phyloP scores from a whole-genome alignment of 2,329 filamentous ascomycete species.

The Aspergillus glaucus region DNA sequence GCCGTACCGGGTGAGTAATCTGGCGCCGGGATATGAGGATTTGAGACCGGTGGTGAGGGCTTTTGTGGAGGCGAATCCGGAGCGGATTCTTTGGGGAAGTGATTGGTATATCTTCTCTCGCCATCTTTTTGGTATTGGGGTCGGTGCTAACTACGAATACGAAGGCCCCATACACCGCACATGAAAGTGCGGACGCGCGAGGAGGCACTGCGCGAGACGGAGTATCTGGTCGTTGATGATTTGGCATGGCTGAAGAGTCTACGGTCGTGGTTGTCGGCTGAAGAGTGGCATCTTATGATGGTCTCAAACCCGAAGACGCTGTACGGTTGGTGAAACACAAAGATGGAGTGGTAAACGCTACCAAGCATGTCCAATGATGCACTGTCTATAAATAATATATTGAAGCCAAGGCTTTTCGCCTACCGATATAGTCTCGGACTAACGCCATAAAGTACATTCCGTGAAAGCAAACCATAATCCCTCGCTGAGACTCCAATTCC shows the following conservation, averaged over 20 bases:
- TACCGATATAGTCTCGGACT: no score
- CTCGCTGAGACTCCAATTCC: no score
- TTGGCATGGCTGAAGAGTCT: slow-evolving; percentile 21
- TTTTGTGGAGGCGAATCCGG: slow-evolving; percentile 27
- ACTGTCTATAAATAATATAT: no score
- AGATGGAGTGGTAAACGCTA: no score
- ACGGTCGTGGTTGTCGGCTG: slow-evolving; percentile 17
- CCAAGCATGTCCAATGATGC: no score
- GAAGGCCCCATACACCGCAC: slow-evolving; percentile 32
- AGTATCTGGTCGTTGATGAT: slow-evolving; percentile 21
- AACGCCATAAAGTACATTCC: no score
- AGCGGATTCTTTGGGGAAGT: slow-evolving; percentile 32
- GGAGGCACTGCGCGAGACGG: slow-evolving; percentile 28
- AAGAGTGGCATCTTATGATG: slow-evolving; percentile 20
- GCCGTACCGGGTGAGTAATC: slow-evolving; percentile 29
- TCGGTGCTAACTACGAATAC: slow-evolving; percentile 1
- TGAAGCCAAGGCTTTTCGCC: no score
- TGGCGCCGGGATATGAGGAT: slow-evolving; percentile 27
- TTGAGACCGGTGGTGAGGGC: slow-evolving; percentile 24
- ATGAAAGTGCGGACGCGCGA: slow-evolving; percentile 32
- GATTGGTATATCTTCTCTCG: slow-evolving; percentile 22
- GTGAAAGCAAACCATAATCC: no score
- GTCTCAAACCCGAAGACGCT: slow-evolving; percentile 14
- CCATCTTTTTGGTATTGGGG: neutral
- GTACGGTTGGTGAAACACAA: slow-evolving; percentile 10